Evolutionary conservation across 208 protist genomes (phyloP).

Genomic region (Porcisia deanei): DNA sequence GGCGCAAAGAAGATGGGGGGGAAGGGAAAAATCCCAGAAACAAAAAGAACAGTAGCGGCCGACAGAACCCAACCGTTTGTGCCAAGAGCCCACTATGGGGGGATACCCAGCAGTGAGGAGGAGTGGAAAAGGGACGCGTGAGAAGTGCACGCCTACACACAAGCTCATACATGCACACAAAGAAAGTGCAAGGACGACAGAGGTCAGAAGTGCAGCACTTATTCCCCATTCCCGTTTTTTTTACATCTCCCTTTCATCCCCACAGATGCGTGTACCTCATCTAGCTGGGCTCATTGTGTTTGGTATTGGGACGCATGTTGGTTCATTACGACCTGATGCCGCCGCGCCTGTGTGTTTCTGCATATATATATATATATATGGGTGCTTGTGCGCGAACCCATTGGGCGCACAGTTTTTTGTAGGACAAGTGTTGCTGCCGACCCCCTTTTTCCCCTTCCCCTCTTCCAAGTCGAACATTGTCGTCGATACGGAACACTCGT

Average conservation of each 20-base stretch:
- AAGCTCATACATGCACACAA: not conserved
- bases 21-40: slow-evolving; percentile 9
- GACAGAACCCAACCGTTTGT: not conserved
- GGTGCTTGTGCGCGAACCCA: not conserved
- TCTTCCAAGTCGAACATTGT: not conserved
- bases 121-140: not conserved
- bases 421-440: not conserved
- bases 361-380: too few species aligned
- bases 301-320: not conserved
- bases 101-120: not conserved
- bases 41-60: slow-evolving; percentile 5
- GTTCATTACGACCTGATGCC: too few species aligned
- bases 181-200: not conserved
- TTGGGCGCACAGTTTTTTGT: not conserved
- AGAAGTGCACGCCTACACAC: not conserved
- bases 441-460: not conserved
- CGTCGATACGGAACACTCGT: too few species aligned
- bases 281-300: not conserved
- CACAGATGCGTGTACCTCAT: not conserved
- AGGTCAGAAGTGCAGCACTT: not conserved
- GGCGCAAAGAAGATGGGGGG: not conserved
- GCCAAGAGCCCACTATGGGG: slow-evolving; percentile 1
- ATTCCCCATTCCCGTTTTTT: not conserved
- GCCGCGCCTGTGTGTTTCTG: not conserved
- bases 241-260: not conserved